phyloP scores from a whole-genome alignment of 129 eudicot species.

The Lactuca saligna region DNA sequence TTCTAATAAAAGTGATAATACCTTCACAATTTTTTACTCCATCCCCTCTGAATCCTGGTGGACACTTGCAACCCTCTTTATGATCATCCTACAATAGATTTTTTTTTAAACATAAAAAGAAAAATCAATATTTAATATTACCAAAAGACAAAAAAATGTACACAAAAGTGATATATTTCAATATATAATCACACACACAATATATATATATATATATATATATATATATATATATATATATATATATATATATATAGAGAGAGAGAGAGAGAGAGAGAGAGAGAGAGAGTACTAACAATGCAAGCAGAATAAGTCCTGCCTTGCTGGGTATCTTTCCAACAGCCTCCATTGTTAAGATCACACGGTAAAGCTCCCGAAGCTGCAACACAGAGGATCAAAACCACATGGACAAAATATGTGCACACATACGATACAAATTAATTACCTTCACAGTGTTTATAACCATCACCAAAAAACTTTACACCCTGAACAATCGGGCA shows the following conservation, averaged over 20 bases:
- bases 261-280: not conserved
- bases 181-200: not conserved
- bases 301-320: constrained; percentile 39
- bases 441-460: constrained; percentile 87
- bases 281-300: constrained; percentile 30
- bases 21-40: constrained; percentile 82
- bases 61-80: constrained; percentile 85
- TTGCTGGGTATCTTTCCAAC: constrained; percentile 43
- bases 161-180: not conserved
- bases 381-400: constrained; percentile 27
- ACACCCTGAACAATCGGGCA: constrained; percentile 89
- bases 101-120: not conserved
- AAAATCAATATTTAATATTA: not conserved
- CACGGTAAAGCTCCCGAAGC: constrained; percentile 89
- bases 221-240: not conserved
- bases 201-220: not conserved
- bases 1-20: constrained; percentile 6
- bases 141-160: not conserved
- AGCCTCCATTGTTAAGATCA: constrained; percentile 46
- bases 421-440: no score
- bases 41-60: constrained; percentile 82
- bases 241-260: not conserved
- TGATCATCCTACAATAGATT: constrained; percentile 56
- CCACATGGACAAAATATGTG: not conserved
- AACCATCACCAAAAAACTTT: constrained; percentile 85